These are phyloP conservation scores for Tricholoma saponaceum DNA, from an alignment of 768 basidiomycete genomes.

Conservation along the genomic window DNA sequence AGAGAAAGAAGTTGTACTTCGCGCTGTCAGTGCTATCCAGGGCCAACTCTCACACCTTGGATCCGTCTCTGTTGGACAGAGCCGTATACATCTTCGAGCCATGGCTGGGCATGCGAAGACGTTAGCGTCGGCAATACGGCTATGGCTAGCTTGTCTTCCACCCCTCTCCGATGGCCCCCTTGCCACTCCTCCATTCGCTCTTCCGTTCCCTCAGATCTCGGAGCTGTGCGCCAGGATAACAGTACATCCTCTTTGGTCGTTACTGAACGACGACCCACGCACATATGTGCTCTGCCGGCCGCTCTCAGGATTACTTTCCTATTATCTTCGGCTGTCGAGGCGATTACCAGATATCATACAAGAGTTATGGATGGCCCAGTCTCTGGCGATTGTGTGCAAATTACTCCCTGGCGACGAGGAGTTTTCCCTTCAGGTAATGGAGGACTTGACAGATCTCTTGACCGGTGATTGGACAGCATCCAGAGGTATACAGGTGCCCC, in stretches of 20 bases:
- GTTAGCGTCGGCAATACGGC: constrained; percentile 47
- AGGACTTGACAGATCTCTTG: constrained; percentile 33
- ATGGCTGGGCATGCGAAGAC: constrained; percentile 32
- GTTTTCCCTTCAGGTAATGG: constrained; percentile 38
- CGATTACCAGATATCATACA: constrained; percentile 50
- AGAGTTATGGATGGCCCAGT: constrained; percentile 66
- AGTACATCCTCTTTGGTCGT: constrained; percentile 47
- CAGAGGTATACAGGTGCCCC: constrained; percentile 33
- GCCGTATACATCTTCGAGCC: constrained; percentile 17
- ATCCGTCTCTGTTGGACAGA: constrained; percentile 10
- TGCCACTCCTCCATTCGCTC: constrained; percentile 50
- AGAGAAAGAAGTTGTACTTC: constrained; percentile 33
- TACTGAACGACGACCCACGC: constrained; percentile 14
- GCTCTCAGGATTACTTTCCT: constrained; percentile 47
- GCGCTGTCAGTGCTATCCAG: constrained; percentile 31
- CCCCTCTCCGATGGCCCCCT: constrained; percentile 33
- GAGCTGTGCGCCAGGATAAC: constrained; percentile 46
- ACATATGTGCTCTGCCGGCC: constrained; percentile 43
- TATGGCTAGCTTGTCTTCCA: constrained; percentile 64
- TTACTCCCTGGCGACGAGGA: constrained; percentile 77
- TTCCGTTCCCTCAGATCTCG: constrained; percentile 58
- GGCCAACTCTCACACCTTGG: constrained; percentile 21
- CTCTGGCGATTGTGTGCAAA: constrained; percentile 48
- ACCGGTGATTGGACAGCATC: constrained; percentile 37
- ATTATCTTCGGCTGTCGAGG: constrained; percentile 57